Percentiles rank a stretch among this genome's conserved stretches.
Evolutionary conservation across 345 rosid species (phyloP).

Genomic region (Brassica rapa): DNA sequence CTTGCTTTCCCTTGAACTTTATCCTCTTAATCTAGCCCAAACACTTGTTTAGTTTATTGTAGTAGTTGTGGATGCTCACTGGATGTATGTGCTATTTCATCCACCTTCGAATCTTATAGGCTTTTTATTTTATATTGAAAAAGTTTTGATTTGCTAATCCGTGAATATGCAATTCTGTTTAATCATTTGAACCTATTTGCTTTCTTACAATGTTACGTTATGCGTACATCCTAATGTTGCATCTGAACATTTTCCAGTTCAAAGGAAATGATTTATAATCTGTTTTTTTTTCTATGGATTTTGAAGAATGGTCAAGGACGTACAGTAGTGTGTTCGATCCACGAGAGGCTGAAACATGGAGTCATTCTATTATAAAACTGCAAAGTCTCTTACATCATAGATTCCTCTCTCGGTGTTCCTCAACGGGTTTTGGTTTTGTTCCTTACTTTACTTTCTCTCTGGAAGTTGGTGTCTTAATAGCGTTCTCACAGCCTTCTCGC

Average conservation of each 20-base stretch:
- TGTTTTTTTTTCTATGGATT: no score
- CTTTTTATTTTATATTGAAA: no score
- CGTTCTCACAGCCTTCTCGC: no score
- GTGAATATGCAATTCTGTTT: constrained; percentile 81
- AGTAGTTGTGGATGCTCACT: neutral
- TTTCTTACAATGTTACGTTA: no score
- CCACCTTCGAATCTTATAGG: neutral
- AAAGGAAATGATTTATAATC: no score
- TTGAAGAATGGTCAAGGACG: neutral
- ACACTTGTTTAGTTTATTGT: neutral
- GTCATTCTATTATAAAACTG: no score
- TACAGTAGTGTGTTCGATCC: neutral
- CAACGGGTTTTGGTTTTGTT: neutral
- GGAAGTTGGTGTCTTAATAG: neutral
- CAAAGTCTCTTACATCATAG: no score
- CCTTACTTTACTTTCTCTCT: neutral
- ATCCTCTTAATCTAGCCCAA: neutral
- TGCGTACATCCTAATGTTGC: no score
- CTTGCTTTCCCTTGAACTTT: neutral
- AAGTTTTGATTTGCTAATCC: constrained; percentile 44
- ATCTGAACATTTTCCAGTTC: no score
- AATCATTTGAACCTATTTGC: no score
- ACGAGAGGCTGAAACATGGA: no score
- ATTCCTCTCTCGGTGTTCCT: no score
- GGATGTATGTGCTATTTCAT: neutral